Percentiles rank a stretch among this genome's conserved stretches.
These are phyloP conservation scores for Dactylellina cionopaga DNA, from an alignment of 2,329 filamentous ascomycete species.

Conservation along the genomic window DNA sequence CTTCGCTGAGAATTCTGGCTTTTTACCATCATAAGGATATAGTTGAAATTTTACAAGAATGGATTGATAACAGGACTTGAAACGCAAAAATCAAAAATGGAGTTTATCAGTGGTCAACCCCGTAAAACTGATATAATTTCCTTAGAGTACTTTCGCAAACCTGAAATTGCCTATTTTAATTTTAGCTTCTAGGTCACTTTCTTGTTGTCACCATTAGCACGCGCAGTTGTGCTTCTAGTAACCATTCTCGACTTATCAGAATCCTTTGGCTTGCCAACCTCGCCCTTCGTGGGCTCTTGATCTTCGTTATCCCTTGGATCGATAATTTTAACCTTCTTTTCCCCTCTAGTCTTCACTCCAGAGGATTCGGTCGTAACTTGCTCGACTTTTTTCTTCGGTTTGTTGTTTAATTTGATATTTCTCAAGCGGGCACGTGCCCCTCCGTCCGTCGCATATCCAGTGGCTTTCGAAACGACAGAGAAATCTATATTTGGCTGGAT, in stretches of 20 bases:
- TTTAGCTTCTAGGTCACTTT: neutral
- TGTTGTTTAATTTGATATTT: slow-evolving; percentile 5
- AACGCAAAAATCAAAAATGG: too few species aligned
- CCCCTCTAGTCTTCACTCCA: neutral
- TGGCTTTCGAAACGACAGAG: slow-evolving; percentile 26
- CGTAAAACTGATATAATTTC: too few species aligned
- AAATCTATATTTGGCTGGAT: slow-evolving; percentile 7
- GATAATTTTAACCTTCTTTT: neutral
- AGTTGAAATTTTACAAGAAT: too few species aligned
- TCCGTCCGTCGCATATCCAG: slow-evolving; percentile 7
- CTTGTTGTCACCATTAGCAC: neutral
- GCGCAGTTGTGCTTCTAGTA: slow-evolving; percentile 4
- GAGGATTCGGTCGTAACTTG: neutral
- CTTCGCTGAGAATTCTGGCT: too few species aligned
- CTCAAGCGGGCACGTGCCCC: slow-evolving; percentile 13
- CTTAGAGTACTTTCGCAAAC: too few species aligned
- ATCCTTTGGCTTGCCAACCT: neutral
- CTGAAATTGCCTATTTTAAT: neutral
- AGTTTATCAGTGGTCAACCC: too few species aligned
- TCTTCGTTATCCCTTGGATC: neutral
- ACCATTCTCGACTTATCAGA: neutral
- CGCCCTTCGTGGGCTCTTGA: neutral
- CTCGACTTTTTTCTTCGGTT: neutral
- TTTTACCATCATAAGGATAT: too few species aligned
- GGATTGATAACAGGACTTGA: too few species aligned